Percentiles rank a stretch among this genome's conserved stretches.
Evolutionary conservation across 2,329 filamentous ascomycete species (phyloP).

Genomic region (Claviceps africana): DNA sequence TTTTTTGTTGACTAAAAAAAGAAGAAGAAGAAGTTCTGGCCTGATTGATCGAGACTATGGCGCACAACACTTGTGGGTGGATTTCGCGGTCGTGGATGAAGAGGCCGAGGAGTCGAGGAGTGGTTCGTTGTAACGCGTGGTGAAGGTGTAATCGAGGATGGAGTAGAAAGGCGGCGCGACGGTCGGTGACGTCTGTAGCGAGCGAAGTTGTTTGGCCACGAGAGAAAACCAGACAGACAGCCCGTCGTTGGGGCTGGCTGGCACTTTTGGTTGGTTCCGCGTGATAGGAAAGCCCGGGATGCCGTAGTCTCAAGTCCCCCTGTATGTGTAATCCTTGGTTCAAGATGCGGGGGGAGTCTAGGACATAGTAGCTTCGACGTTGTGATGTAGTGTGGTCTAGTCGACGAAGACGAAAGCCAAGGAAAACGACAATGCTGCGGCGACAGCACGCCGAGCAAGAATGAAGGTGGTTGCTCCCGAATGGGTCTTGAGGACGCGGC

Average conservation of each 20-base stretch:
- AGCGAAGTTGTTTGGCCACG: neutral
- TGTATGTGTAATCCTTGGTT: constrained; percentile 7
- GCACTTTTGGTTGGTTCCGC: neutral
- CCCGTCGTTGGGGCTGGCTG: neutral
- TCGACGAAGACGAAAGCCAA: neutral
- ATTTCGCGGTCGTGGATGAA: too few relatives aligned
- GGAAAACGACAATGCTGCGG: neutral
- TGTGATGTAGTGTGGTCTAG: too few relatives aligned
- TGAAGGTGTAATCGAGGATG: neutral
- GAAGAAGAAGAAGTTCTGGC: too few relatives aligned
- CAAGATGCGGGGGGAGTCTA: constrained; percentile 6
- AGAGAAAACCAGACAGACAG: neutral
- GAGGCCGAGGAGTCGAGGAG: neutral
- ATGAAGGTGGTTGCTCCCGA: neutral
- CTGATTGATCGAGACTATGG: too few relatives aligned
- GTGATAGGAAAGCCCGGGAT: constrained; percentile 3
- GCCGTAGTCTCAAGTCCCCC: constrained; percentile 9
- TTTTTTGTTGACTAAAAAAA: neutral
- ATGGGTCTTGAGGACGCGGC: too few relatives aligned
- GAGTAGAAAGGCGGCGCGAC: neutral
- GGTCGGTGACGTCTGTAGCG: neutral
- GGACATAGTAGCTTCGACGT: constrained; percentile 3
- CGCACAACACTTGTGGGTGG: too few relatives aligned
- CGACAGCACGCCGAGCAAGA: neutral
- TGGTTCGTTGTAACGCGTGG: neutral